Conservation (phyloP, 495 filamentous ascomycete species). For the Cryomyces minteri region DNA sequence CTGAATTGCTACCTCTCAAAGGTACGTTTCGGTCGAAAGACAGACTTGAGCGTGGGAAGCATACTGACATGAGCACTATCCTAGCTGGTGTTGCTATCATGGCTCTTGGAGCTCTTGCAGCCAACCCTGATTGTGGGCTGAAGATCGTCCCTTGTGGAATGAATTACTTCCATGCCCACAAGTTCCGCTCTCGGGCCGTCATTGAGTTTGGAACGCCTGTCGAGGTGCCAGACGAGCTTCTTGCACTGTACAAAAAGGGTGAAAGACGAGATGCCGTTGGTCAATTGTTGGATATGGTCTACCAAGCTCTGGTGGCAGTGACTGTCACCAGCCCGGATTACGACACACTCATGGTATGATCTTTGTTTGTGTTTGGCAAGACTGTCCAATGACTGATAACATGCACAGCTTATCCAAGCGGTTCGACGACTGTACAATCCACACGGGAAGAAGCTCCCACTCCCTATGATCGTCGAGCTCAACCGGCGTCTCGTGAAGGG, state of each 20-base stretch:
- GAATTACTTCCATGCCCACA: constrained; percentile 99
- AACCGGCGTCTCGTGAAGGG: constrained; percentile 86
- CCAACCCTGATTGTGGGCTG: constrained; percentile 73
- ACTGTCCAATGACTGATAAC: background rate
- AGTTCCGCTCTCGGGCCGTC: constrained; percentile 91
- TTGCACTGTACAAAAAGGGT: constrained; percentile 68
- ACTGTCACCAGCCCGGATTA: constrained; percentile 92
- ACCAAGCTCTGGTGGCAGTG: constrained; percentile 67
- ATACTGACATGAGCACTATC: background rate
- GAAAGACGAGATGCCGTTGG: constrained; percentile 72
- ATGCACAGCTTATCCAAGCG: constrained; percentile 61
- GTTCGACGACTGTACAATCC: constrained; percentile 86
- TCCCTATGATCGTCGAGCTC: constrained; percentile 89
- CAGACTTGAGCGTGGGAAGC: too few species aligned
- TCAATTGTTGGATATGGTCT: constrained; percentile 65
- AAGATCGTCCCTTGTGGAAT: constrained; percentile 99
- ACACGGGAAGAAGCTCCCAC: constrained; percentile 79
- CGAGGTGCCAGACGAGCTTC: constrained; percentile 60
- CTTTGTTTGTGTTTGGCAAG: background rate
- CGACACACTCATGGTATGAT: constrained; percentile 77
- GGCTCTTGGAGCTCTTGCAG: constrained; percentile 84
- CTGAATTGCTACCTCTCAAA: constrained; percentile 86
- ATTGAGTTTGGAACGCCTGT: constrained; percentile 88
- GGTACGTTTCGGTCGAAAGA: constrained; percentile 19
- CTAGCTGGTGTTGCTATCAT: constrained; percentile 90